Evolutionary conservation across 352 stramenopile genomes (phyloP).

Genomic region (Hyaloperonospora brassicae): DNA sequence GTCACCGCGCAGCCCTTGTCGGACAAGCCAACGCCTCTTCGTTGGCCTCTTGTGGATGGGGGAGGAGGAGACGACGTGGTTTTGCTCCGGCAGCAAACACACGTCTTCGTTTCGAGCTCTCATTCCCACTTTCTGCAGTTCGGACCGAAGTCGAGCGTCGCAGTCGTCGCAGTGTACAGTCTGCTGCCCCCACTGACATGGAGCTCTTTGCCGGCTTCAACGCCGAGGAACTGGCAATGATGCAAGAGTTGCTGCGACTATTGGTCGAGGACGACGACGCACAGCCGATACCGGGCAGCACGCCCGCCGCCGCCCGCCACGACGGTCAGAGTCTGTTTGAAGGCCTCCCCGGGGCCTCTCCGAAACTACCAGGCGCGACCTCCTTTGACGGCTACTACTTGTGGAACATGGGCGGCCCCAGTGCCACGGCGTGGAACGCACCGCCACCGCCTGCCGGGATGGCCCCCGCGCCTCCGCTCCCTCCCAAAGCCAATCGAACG

Average conservation of each 20-base stretch:
- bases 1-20: slow-evolving; percentile 11
- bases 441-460: slow-evolving; percentile 15
- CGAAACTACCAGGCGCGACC: slow-evolving; percentile 11
- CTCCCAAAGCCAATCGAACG: slow-evolving; percentile 11
- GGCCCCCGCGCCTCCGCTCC: slow-evolving; percentile 9
- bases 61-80: background rate
- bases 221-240: slow-evolving; percentile 33
- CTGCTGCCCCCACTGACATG: slow-evolving; percentile 25
- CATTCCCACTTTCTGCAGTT: slow-evolving; percentile 27
- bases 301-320: slow-evolving; percentile 6
- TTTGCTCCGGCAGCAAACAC: background rate
- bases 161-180: too few relatives aligned
- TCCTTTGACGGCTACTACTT: slow-evolving; percentile 13
- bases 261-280: slow-evolving; percentile 29
- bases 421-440: slow-evolving; percentile 18
- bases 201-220: slow-evolving; percentile 35
- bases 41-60: slow-evolving; percentile 18
- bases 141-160: slow-evolving; percentile 20
- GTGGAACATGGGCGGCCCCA: slow-evolving; percentile 8
- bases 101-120: slow-evolving; percentile 3
- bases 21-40: slow-evolving; percentile 16
- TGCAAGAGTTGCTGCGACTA: slow-evolving; percentile 30
- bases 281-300: slow-evolving; percentile 15
- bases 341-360: slow-evolving; percentile 4
- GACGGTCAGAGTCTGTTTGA: slow-evolving; percentile 20